Evolutionary conservation across 2,329 filamentous ascomycete genomes (phyloP).

Genomic region (Amphichorda felina): DNA sequence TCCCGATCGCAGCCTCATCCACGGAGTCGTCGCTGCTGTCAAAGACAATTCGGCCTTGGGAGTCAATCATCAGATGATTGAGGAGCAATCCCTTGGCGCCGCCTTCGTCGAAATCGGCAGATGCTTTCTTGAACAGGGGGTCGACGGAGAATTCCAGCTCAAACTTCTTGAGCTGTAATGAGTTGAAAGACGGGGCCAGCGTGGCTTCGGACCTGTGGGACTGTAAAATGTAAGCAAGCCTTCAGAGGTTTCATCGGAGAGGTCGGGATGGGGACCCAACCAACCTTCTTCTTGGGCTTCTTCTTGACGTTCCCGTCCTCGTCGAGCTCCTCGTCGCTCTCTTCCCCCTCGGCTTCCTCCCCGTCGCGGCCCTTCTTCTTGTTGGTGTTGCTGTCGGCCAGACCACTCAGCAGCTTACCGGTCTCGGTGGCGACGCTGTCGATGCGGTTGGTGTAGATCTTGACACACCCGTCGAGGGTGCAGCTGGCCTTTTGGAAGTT

Average conservation of each 20-base stretch:
- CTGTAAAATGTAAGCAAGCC: slow-evolving; percentile 15
- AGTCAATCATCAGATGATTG: slow-evolving; percentile 94
- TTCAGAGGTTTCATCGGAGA: no score
- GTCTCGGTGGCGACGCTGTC: slow-evolving; percentile 98
- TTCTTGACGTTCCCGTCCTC: slow-evolving; percentile 48
- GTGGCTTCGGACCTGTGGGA: slow-evolving; percentile 80
- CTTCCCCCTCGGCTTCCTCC: slow-evolving; percentile 56
- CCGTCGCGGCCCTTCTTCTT: slow-evolving; percentile 59
- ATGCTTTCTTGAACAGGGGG: slow-evolving; percentile 97
- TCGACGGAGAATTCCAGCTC: slow-evolving; percentile 95
- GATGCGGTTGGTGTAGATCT: slow-evolving; percentile 97
- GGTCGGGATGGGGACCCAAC: slow-evolving; percentile 7
- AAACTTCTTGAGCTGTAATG: slow-evolving; percentile 91
- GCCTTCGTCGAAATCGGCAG: slow-evolving; percentile 95
- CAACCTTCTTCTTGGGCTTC: slow-evolving; percentile 66
- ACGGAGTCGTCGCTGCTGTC: slow-evolving; percentile 87
- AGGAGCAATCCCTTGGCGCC: slow-evolving; percentile 90
- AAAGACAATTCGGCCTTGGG: slow-evolving; percentile 86
- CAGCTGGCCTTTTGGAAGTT: slow-evolving; percentile 99
- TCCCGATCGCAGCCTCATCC: slow-evolving; percentile 27
- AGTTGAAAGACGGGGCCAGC: slow-evolving; percentile 74
- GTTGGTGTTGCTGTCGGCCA: slow-evolving; percentile 77
- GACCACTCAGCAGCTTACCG: slow-evolving; percentile 81
- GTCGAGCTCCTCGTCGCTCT: slow-evolving; percentile 48
- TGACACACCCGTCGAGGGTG: slow-evolving; percentile 94